A percentile compares a stretch with the other conserved stretches of the same genome.
Evolutionary conservation across 108 stramenopile genomes (phyloP).

Genomic region (Cafeteria roenbergensis): DNA sequence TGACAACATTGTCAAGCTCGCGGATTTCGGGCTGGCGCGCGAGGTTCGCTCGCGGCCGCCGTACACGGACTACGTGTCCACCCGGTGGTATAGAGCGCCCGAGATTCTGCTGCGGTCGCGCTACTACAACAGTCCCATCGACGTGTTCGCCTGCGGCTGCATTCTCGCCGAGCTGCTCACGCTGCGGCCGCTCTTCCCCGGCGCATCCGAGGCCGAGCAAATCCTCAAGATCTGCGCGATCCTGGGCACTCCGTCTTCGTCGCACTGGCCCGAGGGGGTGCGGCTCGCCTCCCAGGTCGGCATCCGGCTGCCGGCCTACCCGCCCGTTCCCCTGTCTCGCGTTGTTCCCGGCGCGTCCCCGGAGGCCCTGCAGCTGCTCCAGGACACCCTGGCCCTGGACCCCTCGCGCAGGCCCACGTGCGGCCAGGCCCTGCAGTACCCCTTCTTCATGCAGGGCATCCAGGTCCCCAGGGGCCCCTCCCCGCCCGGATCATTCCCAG

Average conservation of each 20-base stretch:
- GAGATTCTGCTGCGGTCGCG: constrained; percentile 64
- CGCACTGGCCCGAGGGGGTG: constrained; percentile 48
- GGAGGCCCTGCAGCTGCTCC: constrained; percentile 35
- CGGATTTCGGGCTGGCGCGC: constrained; percentile 82
- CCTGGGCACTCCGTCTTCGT: constrained; percentile 51
- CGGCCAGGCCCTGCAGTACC: constrained; percentile 44
- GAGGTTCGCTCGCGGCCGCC: constrained; percentile 46
- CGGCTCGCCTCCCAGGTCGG: constrained; percentile 48
- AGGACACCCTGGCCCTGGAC: constrained; percentile 46
- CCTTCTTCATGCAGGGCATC: constrained; percentile 41
- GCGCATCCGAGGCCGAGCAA: constrained; percentile 72
- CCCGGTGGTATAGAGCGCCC: constrained; percentile 92
- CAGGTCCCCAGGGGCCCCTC: no score
- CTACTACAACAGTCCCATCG: constrained; percentile 70
- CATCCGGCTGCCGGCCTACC: constrained; percentile 51
- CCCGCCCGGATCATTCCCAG: no score
- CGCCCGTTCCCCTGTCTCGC: constrained; percentile 37
- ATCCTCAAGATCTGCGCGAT: constrained; percentile 63
- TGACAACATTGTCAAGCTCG: constrained; percentile 63
- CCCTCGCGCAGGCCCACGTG: constrained; percentile 58
- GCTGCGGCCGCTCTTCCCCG: constrained; percentile 78
- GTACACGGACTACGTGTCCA: constrained; percentile 80
- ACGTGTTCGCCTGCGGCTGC: constrained; percentile 77
- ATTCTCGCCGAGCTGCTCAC: constrained; percentile 75
- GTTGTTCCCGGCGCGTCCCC: constrained; percentile 38